Evolutionary conservation across 2,329 filamentous ascomycete species (phyloP).

Genomic region (Beauveria brongniartii): DNA sequence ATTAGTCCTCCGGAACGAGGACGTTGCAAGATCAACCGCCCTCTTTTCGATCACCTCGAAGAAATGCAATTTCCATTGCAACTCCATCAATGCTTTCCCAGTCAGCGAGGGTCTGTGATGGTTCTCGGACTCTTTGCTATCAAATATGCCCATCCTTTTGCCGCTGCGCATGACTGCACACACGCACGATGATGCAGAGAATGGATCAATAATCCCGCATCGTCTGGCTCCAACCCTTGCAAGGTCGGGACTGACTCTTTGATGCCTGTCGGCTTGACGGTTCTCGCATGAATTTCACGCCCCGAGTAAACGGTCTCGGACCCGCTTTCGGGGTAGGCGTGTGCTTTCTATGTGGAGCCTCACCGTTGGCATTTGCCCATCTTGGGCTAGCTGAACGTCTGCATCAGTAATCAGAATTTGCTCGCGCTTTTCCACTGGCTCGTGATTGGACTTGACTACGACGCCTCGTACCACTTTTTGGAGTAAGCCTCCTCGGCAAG

Average conservation of each 20-base stretch:
- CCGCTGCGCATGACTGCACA: neutral
- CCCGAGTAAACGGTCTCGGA: neutral
- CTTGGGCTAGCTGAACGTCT: neutral
- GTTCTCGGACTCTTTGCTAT: neutral
- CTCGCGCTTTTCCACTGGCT: neutral
- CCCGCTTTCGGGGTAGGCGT: neutral
- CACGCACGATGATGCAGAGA: neutral
- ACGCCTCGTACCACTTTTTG: conserved; percentile 2
- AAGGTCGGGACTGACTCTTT: neutral
- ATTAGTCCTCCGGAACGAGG: neutral
- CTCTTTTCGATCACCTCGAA: neutral
- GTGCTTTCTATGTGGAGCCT: neutral
- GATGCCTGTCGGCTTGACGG: conserved; percentile 3
- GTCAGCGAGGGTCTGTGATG: no score
- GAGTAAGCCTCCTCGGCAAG: neutral
- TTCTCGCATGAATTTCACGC: conserved; percentile 3
- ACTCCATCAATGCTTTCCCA: neutral
- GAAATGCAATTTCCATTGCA: no score
- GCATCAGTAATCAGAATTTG: conserved; percentile 12
- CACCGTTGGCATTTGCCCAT: conserved; percentile 4
- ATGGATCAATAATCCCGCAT: neutral
- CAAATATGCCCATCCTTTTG: neutral
- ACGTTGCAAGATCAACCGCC: neutral
- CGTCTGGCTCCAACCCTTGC: neutral
- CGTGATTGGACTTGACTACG: neutral